Base-by-base conservation (phyloP, 768 basidiomycete genomes). In the Boletus rex-veris region DNA sequence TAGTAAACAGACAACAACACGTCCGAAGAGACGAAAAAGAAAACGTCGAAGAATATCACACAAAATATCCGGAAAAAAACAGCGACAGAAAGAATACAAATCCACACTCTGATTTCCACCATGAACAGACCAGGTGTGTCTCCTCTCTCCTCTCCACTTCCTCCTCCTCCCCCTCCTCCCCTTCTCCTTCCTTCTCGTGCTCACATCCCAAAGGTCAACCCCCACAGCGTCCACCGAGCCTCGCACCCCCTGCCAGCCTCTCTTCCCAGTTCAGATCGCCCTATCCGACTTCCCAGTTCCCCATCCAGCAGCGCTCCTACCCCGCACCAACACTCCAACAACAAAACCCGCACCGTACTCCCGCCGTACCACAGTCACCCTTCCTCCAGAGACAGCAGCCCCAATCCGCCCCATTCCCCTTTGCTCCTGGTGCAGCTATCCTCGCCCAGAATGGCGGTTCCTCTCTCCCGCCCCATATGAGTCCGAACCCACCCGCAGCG, bases 161-260 rank as follows among this genome's bases (percentile, higher is more conserved):
- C 33, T 35, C 33, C 33, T 35, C 33, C 33, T 14, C 14, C 33
- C 5, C 33, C 14, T 54, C 42, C 42, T 45, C 42, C 52, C 53
- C 37, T 46, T 43, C 47, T 45, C 48, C 30, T 47, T 52, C 50
- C 50, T 28, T 18, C 16, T 53, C 24, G 7, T n/a, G 55, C 55
- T 68, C 62, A 58, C 68, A 45, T 52, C 43, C 50, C 48, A 55
- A 68, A 90, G 86, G 87, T 65, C 88, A 89, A 80, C 86, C 88
- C 49, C 87, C 86, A 64, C 88, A 90, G 71, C 79, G 88, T 69
- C 87, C 88, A 47, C 87, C 89, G 59, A 87, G 80, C 70, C 80
- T 90, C 54, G 79, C 80, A 10, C 82, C 85, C 30, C 84, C 83
- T 55, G 79, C 86, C 55, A 74, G 74, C 37, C 77, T 88, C 54